Evolutionary conservation across 2,329 filamentous ascomycete species (phyloP), one percentile per base, ranked within the genome.

Genomic region (Thelonectria discophora): DNA sequence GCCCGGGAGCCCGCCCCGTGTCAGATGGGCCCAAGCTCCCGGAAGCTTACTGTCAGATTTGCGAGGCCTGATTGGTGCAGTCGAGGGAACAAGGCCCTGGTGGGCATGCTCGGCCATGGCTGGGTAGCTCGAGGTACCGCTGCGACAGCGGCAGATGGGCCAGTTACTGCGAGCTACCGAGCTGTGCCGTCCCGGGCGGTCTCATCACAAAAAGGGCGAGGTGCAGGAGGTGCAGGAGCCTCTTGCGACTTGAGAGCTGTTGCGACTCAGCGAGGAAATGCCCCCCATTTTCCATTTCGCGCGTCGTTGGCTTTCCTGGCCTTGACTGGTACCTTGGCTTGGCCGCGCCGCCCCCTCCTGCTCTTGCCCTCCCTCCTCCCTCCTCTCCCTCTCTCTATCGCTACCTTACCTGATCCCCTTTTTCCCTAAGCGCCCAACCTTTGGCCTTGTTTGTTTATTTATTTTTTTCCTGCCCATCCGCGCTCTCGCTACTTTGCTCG

Each of bases 21-120:
- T 63, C 69, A 63, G 65, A 63, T 69, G 70, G 53, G 72, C 71
- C 72, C 71, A 73, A 74, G 71, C 72, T 73, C 68, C 66, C 66
- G 67, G 64, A 67, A 74, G 71, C 71, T 74, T 71, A 65, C 55
- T 63, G 56, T 48, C 48, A 58, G 55, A 48, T 53, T 43, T 55
- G 54, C 45, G 32, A 27, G 37, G 40, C 34, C 32, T 66, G 64
- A 74, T 74, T 75, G 69, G 73, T n/a, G 56, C 65, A 55, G 37
- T 24, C 53, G 46, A 13, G 32, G 13, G 32, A 11, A 13, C 13
- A 3, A 3, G 10, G 3, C 32, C 9, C 12, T 3, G 9, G 3
- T 9, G 30, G 30, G 32, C 32, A 24, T 24, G 24, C 32, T 34
- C 12, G 32, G 32, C 18, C 18, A 45, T 45, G 17, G 17, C 24